Evolutionary conservation across 148 eudicot genomes (phyloP).

Genomic region (Pharnaceum exiguum): DNA sequence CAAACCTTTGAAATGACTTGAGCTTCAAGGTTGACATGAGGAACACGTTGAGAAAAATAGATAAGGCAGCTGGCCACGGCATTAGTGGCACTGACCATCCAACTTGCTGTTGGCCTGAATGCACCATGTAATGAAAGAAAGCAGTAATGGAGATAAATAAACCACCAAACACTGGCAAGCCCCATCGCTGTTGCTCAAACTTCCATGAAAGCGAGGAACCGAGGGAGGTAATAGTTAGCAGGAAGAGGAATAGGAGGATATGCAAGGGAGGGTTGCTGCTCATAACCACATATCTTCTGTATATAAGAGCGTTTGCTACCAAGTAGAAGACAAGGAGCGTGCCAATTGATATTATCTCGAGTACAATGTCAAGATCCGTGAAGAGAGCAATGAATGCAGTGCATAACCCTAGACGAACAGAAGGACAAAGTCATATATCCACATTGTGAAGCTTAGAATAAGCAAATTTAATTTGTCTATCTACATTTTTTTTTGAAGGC

Average conservation of each 20-base stretch:
- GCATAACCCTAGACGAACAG: conserved; percentile 39
- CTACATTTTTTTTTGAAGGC: no score
- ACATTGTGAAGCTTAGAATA: no score
- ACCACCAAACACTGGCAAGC: conserved; percentile 28
- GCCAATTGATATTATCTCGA: conserved; percentile 73
- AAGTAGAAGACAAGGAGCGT: conserved; percentile 80
- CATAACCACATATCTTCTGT: conserved; percentile 49
- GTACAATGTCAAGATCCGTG: conserved; percentile 65
- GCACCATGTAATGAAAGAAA: conserved; percentile 38
- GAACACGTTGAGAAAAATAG: conserved; percentile 63
- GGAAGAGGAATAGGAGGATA: conserved; percentile 45
- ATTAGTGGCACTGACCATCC: conserved; percentile 63
- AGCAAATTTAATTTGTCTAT: no score
- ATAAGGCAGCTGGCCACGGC: conserved; percentile 80
- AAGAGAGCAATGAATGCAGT: conserved; percentile 78
- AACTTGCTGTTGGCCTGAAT: conserved; percentile 8
- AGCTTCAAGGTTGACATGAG: conserved; percentile 55
- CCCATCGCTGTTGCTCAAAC: conserved; percentile 40
- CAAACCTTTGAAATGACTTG: conserved; percentile 50
- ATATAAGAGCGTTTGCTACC: conserved; percentile 78
- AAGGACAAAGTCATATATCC: no score
- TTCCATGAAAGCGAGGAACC: conserved; percentile 59
- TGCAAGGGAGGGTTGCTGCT: conserved; percentile 32
- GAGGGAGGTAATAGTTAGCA: conserved; percentile 46
- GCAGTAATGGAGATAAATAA: conserved; percentile 33